A percentile compares a stretch with the other conserved stretches of the same genome.
phyloP scores from a whole-genome alignment of 306 rosid species.

The Cicer cuneatum region DNA sequence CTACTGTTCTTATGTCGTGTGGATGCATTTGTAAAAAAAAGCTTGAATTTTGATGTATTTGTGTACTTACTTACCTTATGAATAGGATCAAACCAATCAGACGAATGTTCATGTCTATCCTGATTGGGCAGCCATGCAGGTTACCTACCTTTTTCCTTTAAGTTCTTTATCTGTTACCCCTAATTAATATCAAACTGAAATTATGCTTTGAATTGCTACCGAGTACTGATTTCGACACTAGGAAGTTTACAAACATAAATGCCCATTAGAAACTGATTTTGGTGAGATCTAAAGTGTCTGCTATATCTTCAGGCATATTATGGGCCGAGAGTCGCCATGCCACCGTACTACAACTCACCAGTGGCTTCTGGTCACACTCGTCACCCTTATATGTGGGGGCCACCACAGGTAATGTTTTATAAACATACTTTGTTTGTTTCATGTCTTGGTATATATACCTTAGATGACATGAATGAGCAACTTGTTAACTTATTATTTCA shows the following conservation, averaged over 20 bases:
- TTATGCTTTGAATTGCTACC: slow-evolving; percentile 5
- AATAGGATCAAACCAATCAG: slow-evolving; percentile 73
- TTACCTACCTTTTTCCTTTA: slow-evolving; percentile 38
- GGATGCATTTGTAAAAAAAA: not conserved
- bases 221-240: not conserved
- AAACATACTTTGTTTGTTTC: not conserved
- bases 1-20: slow-evolving; percentile 26
- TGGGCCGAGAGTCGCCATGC: slow-evolving; percentile 85
- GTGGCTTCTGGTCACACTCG: slow-evolving; percentile 79
- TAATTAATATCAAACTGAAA: not conserved
- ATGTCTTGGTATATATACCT: slow-evolving; percentile 29
- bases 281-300: slow-evolving; percentile 27
- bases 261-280: not conserved
- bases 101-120: slow-evolving; percentile 71
- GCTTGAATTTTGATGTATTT: slow-evolving; percentile 7
- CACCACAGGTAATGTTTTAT: slow-evolving; percentile 76
- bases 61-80: slow-evolving; percentile 28
- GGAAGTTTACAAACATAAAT: not conserved
- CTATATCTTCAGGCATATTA: slow-evolving; percentile 76
- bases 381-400: slow-evolving; percentile 95
- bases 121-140: slow-evolving; percentile 99
- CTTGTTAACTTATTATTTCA: slow-evolving; percentile 40
- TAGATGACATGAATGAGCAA: slow-evolving; percentile 22
- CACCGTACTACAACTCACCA: slow-evolving; percentile 83
- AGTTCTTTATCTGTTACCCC: slow-evolving; percentile 2